Evolutionary conservation across 441 rosid genomes (phyloP), one percentile per base, ranked within the genome.

Genomic region (Raphanus hybrid): DNA sequence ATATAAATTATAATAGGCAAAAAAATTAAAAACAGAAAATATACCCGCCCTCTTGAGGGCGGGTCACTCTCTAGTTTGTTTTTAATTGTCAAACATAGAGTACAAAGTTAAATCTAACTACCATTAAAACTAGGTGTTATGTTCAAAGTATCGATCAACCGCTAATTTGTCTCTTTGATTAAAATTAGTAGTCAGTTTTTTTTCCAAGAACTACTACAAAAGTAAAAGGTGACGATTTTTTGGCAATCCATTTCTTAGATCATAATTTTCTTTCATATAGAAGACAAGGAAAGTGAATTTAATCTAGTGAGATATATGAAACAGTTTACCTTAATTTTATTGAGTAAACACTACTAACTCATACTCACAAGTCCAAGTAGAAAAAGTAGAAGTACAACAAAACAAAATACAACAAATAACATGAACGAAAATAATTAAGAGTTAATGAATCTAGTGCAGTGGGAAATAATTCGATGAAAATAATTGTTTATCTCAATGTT

Each of bases 351-450:
- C 20, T 45, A 4, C 14, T 50, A 7, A 50, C 20, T 63, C 45
- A 34, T 27, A 60, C 64, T 27, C 64, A 6, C 26, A 54, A 52
- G 59, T 54, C 59, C 59, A 54, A 54, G 26, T 54, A 54, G 59
- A 54, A 54, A 52, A 60, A 12, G 37, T 62, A 16, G 9, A 4
- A 71, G 29, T 29, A 48, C 20, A 62, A 16, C 11, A 4, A 63
- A 34, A 34, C 12, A 23, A 63, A 57, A 15, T 50, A 63, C 43
- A 35, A 64, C 27, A 39, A 7, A 39, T 18, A 66, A 65, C 11
- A 41, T 41, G 69, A 66, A 41, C 18, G 69, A 43, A 41, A 66
- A 12, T 26, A n/a, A 67, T 45, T 45, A 45, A 66, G 69, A 65
- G 70, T 55, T 48, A n/a, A 45, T 8, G 58, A 45, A 14, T 48